Conservation (phyloP, 805 yeast species). For the Candida easanensis region DNA sequence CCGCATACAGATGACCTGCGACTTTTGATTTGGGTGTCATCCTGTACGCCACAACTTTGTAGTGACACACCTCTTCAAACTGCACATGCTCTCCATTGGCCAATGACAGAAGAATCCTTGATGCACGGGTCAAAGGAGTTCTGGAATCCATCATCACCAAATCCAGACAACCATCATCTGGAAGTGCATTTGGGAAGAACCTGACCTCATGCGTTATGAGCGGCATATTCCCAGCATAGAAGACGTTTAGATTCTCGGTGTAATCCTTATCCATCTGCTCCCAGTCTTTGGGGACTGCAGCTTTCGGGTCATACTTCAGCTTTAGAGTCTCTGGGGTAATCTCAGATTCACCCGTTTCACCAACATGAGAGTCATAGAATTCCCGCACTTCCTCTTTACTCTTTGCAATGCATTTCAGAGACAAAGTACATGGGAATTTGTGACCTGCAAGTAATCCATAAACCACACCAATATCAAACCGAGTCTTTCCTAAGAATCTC, state of each 20-base stretch:
- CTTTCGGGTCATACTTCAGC: conserved; percentile 39
- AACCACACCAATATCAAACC: conserved; percentile 84
- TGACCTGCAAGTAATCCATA: conserved; percentile 52
- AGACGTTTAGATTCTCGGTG: conserved; percentile 57
- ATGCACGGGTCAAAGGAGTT: conserved; percentile 53
- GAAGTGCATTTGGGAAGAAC: conserved; percentile 91
- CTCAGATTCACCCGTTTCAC: conserved; percentile 2
- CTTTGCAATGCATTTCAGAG: conserved; percentile 62
- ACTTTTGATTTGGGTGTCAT: conserved; percentile 54
- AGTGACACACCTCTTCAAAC: conserved; percentile 63
- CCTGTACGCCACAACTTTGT: conserved; percentile 77
- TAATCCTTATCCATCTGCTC: conserved; percentile 45
- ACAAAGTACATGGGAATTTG: conserved; percentile 78
- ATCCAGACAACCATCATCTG: conserved; percentile 87
- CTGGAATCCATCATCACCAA: conserved; percentile 67
- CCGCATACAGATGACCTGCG: conserved; percentile 54
- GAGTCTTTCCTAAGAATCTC: conserved; percentile 79
- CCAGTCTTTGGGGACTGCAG: conserved; percentile 69
- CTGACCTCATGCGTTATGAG: conserved; percentile 76
- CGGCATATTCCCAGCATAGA: conserved; percentile 94
- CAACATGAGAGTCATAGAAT: conserved; percentile 35
- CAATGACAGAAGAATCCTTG: conserved; percentile 56
- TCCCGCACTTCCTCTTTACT: conserved; percentile 47
- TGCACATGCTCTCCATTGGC: conserved; percentile 78
- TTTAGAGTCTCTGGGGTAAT: conserved; percentile 40